phyloP scores from a whole-genome alignment of 805 yeast species.

The Cyberlindnera maritima region DNA sequence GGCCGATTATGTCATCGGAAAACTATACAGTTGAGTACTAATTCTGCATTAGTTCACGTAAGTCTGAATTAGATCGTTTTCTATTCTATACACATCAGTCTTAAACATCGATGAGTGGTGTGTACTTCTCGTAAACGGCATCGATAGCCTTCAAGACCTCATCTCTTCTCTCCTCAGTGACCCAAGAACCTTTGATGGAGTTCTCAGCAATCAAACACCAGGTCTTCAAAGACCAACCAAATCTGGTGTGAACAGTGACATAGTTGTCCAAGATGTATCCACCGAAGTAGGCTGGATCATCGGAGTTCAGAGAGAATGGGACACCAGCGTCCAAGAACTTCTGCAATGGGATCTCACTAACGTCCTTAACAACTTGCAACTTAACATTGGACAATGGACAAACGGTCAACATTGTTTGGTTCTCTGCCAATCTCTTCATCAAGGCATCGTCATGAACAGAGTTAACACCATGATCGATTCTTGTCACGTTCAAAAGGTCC shows the following conservation, averaged over 20 bases:
- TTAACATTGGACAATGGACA: slow-evolving; percentile 80
- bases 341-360: slow-evolving; percentile 63
- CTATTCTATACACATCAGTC: no score
- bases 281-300: slow-evolving; percentile 82
- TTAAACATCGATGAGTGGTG: slow-evolving; percentile 13
- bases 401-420: slow-evolving; percentile 58
- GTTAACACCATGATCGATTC: slow-evolving; percentile 83
- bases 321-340: slow-evolving; percentile 58
- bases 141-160: slow-evolving; percentile 46
- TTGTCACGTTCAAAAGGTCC: slow-evolving; percentile 55
- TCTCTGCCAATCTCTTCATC: slow-evolving; percentile 53
- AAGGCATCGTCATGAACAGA: slow-evolving; percentile 53
- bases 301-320: slow-evolving; percentile 74
- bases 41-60: no score
- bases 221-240: slow-evolving; percentile 55
- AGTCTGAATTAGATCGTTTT: no score
- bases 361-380: slow-evolving; percentile 68
- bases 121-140: slow-evolving; percentile 36
- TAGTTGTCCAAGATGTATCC: slow-evolving; percentile 82
- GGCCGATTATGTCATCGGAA: no score
- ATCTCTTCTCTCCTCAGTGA: slow-evolving; percentile 52
- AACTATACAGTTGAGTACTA: no score
- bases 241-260: slow-evolving; percentile 58
- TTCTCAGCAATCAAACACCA: slow-evolving; percentile 67
- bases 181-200: slow-evolving; percentile 74